These are phyloP conservation scores for Parachaetomium inaequale DNA, from an alignment of 495 filamentous ascomycete genomes.

Conservation along the genomic window DNA sequence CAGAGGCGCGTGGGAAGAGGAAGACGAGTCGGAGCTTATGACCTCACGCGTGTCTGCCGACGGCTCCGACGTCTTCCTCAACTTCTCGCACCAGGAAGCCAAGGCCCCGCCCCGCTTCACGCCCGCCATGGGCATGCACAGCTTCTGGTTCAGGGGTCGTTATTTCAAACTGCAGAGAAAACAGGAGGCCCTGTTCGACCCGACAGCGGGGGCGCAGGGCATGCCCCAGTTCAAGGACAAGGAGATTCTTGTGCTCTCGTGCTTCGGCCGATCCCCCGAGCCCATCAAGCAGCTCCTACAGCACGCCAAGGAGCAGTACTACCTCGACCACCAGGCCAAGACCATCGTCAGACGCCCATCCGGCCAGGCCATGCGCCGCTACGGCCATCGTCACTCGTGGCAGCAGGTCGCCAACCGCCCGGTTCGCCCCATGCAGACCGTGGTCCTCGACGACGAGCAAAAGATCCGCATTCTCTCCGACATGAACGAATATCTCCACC, in stretches of 20 bases:
- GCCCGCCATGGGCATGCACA: conserved; percentile 39
- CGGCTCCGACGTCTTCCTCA: conserved; percentile 37
- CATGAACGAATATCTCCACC: conserved; percentile 84
- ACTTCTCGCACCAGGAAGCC: conserved; percentile 45
- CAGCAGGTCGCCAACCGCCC: conserved; percentile 63
- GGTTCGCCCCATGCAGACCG: conserved; percentile 74
- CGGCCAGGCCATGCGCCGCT: conserved; percentile 31
- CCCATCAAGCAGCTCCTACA: conserved; percentile 62
- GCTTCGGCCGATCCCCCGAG: conserved; percentile 44
- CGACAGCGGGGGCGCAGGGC: conserved; percentile 15
- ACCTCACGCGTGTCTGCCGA: conserved; percentile 31
- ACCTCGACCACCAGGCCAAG: conserved; percentile 41
- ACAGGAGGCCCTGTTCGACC: conserved; percentile 35
- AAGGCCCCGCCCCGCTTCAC: conserved; percentile 37
- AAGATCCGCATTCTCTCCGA: conserved; percentile 72
- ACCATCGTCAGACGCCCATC: conserved; percentile 51
- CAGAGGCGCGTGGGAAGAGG: conserved; percentile 51
- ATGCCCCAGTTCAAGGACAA: conserved; percentile 37
- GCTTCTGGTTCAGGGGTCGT: conserved; percentile 41
- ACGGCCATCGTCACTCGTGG: conserved; percentile 53
- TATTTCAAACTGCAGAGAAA: conserved; percentile 42
- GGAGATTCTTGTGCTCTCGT: conserved; percentile 41
- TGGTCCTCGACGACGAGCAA: conserved; percentile 70
- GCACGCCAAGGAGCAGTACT: conserved; percentile 52
- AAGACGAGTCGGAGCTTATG: conserved; percentile 41